Evolutionary conservation across 352 stramenopile genomes (phyloP), one percentile per base, ranked within the genome.

Genomic region (Phytophthora pinifolia): DNA sequence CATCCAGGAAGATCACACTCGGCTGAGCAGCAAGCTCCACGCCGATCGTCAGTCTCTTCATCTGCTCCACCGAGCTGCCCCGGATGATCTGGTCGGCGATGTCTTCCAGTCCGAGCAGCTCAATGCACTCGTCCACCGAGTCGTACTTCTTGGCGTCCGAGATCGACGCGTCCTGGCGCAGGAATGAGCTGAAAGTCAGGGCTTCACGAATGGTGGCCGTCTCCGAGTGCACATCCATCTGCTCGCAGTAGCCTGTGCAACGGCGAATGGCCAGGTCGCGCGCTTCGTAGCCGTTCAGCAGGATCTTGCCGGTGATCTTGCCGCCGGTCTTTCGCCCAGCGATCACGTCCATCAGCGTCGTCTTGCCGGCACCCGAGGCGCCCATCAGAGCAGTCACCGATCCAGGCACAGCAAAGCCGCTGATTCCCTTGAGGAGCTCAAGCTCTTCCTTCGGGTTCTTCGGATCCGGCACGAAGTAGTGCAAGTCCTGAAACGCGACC

Each of bases 291-390:
- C 56, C 56, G 32, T 59, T 59, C n/a, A 59, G 12, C 5, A 59
- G 31, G 12, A 54, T 54, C 12, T 46, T 54, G 12, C 35, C 47
- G 0, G 47, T 46, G 47, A 54, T 54, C 14, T 46, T 54, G 10
- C 47, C 46, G 8, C 47, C 47, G 1, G 47, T 54, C 17, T 54
- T 54, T 0, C 47, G 37, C 7, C 41, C 51, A 20, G 51, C 51
- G 12, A 60, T 54, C 14, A 60, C 52, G 25, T 60, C 52, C 42
- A 60, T 54, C 7, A 60, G 17, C 4, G 52, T 60, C 9, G 52
- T 60, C 25, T 54, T 60, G n/a, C 52, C 52, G 29, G 52, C 97
- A 96, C n/a, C 65, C 46, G 37, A 27, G 22, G 22, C 2, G 22
- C 22, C 22, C 22, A 27, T 27, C 0, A 27, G 22, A 27, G 22